Base-by-base conservation (phyloP, 495 filamentous ascomycete genomes). In the Neurospora sp. region DNA sequence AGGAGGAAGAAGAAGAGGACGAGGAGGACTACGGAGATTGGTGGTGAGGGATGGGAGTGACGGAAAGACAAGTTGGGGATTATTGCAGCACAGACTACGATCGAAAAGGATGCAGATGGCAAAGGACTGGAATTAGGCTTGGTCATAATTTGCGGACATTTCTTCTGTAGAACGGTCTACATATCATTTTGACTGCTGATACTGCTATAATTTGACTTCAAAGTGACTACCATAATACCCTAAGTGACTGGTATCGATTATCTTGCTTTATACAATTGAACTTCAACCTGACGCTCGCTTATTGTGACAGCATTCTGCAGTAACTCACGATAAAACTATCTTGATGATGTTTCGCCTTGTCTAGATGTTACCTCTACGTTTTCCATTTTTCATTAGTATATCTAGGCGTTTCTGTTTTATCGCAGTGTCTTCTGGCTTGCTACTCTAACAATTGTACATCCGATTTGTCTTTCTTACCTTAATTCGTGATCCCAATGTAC, bases 41-140 rank as follows among this genome's bases (percentile, higher is more conserved):
- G 10, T 48, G 10, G 48, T 31, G 48, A 59, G 20, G 0, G 11
- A 59, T 14, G 48, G 5, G 48, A 27, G 6, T 59, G 20, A 2
- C 0, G 1, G 0, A 6, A 12, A 0, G 10, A 0, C 2, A 6
- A 46, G 4, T 6, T 0, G 10, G 1, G 20, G 46, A 6, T 0
- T 5, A 23, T 23, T 54, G 0, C 0, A 14, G 5, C 20, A 2
- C 3, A 1, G 16, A 11, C 0, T 1, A 7, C 4, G 10, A 5
- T 54, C 0, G 11, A 2, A 2, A 27, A 54, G 46, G 20, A 54
- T 0, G 5, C 10, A 54, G 46, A 0, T 54, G 20, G 2, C 11
- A 7, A 4, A 20, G 46, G 2, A 3, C 0, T 23, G 1, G 0
- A 1, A 6, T 54, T 0, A 6, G 46, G 11, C 2, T 0, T 12